phyloP scores from a whole-genome alignment of 305 asterid genomes.

The Ilex paraguariensis region DNA sequence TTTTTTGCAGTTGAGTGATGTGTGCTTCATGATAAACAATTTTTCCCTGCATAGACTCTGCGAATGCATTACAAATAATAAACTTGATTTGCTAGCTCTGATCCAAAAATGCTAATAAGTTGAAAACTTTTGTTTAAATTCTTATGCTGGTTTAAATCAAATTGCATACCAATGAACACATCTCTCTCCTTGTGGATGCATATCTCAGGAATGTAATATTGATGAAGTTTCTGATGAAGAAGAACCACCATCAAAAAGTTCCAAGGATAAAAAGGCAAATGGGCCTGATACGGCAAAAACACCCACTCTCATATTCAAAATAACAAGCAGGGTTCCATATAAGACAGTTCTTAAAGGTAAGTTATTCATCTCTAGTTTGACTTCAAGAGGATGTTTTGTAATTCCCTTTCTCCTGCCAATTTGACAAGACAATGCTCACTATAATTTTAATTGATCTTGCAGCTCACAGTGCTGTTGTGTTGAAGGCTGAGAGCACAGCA shows the following conservation, averaged over 20 bases:
- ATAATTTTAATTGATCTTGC: slow-evolving; percentile 26
- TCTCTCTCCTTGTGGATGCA: neutral
- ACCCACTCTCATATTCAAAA: slow-evolving; percentile 75
- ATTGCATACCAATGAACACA: neutral
- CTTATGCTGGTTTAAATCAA: too few species aligned
- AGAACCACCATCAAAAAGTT: slow-evolving; percentile 80
- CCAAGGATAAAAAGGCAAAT: slow-evolving; percentile 89
- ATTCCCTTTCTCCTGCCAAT: neutral
- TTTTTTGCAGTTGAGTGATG: too few species aligned
- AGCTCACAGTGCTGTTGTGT: slow-evolving; percentile 90
- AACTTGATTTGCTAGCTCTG: too few species aligned
- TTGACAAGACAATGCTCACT: slow-evolving; percentile 13
- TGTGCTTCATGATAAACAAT: too few species aligned
- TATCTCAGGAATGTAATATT: slow-evolving; percentile 81
- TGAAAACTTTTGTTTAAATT: too few species aligned
- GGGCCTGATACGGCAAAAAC: slow-evolving; percentile 70
- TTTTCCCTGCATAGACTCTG: too few species aligned
- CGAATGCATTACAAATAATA: too few species aligned
- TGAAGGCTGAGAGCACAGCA: slow-evolving; percentile 83
- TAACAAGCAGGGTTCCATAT: slow-evolving; percentile 81
- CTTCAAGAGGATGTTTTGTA: neutral
- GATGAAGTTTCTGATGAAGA: slow-evolving; percentile 77
- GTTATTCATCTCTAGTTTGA: neutral
- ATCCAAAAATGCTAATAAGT: too few species aligned
- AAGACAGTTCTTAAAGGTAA: slow-evolving; percentile 92